Conservation (phyloP, 345 rosid genomes). For the Gossypium mustelinum region DNA sequence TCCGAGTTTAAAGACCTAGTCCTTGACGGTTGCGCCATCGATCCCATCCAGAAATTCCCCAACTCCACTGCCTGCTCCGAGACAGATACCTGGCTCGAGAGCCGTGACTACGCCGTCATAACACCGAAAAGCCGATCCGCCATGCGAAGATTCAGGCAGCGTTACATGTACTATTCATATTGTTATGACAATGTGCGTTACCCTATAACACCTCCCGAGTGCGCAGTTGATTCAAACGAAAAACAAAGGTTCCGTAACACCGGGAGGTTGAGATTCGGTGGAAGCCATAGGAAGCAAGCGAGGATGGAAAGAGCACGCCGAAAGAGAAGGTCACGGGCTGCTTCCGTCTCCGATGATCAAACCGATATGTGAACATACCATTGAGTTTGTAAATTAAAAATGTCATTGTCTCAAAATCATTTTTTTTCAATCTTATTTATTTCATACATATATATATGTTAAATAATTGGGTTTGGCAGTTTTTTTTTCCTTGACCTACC, state of each 20-base stretch:
- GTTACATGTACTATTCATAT: conserved; percentile 85
- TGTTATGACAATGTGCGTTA: conserved; percentile 69
- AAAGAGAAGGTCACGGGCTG: conserved; percentile 10
- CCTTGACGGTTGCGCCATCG: conserved; percentile 65
- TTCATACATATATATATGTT: neutral
- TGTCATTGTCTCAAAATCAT: neutral
- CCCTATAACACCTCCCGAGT: conserved; percentile 54
- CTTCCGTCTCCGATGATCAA: neutral
- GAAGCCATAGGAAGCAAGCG: conserved; percentile 40
- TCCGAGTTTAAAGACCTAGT: conserved; percentile 64
- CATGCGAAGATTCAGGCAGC: conserved; percentile 68
- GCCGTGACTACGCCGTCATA: conserved; percentile 40
- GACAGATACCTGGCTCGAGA: conserved; percentile 28
- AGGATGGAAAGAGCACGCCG: conserved; percentile 15
- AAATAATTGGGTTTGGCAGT: conserved; percentile 6
- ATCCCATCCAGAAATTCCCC: conserved; percentile 53
- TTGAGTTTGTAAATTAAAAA: neutral
- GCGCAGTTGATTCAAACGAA: conserved; percentile 49
- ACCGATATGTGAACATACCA: neutral
- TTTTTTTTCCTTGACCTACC: neutral
- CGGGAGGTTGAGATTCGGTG: conserved; percentile 75
- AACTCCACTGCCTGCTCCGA: conserved; percentile 23
- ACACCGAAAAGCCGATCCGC: conserved; percentile 33
- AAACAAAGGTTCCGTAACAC: conserved; percentile 52
- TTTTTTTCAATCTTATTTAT: neutral